Percentiles rank a stretch among this genome's conserved stretches.
Conservation (phyloP, 768 basidiomycete genomes). For the Pleurotus platypus region DNA sequence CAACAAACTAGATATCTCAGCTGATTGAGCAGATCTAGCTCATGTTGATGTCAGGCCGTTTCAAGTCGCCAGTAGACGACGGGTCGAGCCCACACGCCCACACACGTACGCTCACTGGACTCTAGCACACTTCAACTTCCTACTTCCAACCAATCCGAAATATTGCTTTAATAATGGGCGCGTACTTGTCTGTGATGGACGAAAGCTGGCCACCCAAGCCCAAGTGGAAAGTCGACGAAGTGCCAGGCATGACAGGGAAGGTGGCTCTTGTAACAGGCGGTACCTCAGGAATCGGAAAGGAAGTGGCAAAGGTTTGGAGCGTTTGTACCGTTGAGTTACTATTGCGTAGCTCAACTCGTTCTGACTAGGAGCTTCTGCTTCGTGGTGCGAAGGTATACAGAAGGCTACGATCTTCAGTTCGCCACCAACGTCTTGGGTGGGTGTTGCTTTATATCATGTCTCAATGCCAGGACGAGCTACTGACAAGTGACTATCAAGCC, state of each 20-base stretch:
- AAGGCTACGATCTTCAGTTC: not conserved
- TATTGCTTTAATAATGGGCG: too few species aligned
- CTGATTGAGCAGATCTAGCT: not conserved
- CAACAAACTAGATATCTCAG: too few species aligned
- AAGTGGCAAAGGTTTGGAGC: not conserved
- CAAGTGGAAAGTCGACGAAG: slow-evolving; percentile 17
- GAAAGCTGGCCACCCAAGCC: not conserved
- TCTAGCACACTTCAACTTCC: too few species aligned
- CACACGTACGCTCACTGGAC: too few species aligned
- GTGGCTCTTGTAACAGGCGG: slow-evolving; percentile 20
- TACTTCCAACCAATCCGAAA: too few species aligned
- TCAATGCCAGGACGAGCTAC: slow-evolving; percentile 13
- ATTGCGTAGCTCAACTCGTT: not conserved
- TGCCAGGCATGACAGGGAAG: slow-evolving; percentile 22
- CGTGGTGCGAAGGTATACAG: not conserved
- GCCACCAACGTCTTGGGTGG: slow-evolving; percentile 2
- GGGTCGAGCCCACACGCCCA: too few species aligned
- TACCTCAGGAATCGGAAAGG: slow-evolving; percentile 13
- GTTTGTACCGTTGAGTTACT: too few species aligned
- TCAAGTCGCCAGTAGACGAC: too few species aligned
- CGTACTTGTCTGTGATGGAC: too few species aligned
- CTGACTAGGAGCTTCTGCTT: not conserved
- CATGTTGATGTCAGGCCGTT: not conserved
- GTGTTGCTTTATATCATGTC: slow-evolving; percentile 18
- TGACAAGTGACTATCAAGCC: slow-evolving; percentile 14